These are phyloP conservation scores for Myotisia sp. DNA, from an alignment of 2,329 filamentous ascomycete genomes.

Conservation along the genomic window DNA sequence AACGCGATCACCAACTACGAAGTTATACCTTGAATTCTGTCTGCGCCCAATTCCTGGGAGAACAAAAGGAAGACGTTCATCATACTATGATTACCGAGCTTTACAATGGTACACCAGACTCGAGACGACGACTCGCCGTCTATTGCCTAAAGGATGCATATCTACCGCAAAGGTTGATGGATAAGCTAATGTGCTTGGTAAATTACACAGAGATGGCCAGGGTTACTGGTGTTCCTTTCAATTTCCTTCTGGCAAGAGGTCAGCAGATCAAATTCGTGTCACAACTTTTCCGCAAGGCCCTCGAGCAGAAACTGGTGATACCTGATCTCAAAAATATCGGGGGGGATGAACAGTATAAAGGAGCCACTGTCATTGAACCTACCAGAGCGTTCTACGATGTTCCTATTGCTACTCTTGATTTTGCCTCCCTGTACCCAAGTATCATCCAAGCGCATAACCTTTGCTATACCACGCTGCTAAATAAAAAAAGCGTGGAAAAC, in stretches of 20 bases:
- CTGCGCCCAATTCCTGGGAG: conserved; percentile 81
- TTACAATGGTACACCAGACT: conserved; percentile 91
- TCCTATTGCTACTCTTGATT: conserved; percentile 93
- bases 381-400: conserved; percentile 87
- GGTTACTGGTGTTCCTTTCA: conserved; percentile 97
- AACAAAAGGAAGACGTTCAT: conserved; percentile 98
- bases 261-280: conserved; percentile 98
- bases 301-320: conserved; percentile 86
- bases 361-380: conserved; percentile 94
- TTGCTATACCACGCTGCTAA: conserved; percentile 88
- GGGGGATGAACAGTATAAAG: conserved; percentile 83
- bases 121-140: conserved; percentile 72
- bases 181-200: conserved; percentile 94
- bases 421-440: conserved; percentile 93
- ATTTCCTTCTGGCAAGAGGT: conserved; percentile 76
- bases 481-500: conserved; percentile 61
- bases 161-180: conserved; percentile 82
- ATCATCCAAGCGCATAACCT: conserved; percentile 98
- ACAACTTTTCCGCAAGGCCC: conserved; percentile 86
- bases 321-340: conserved; percentile 63
- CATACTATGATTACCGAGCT: conserved; percentile 98
- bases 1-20: conserved; percentile 84
- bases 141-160: conserved; percentile 98
- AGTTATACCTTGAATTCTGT: conserved; percentile 98
- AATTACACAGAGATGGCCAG: conserved; percentile 99